phyloP scores from a whole-genome alignment of 2,329 filamentous ascomycete species.

The Blastomyces gilchristii region DNA sequence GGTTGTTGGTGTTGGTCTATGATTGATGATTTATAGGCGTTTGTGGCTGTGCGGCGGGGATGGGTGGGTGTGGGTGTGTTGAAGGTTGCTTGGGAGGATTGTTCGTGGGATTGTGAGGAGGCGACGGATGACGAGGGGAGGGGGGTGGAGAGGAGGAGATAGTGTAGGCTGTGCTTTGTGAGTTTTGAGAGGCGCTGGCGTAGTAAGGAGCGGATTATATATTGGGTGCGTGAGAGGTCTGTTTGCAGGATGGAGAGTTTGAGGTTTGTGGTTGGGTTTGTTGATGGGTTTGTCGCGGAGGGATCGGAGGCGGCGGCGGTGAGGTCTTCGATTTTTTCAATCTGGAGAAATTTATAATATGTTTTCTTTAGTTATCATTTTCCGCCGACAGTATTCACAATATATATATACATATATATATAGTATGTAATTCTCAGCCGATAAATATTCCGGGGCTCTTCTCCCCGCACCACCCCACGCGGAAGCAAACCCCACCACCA shows the following conservation, averaged over 20 bases:
- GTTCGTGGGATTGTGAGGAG: slow-evolving; percentile 6
- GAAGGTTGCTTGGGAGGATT: slow-evolving; percentile 4
- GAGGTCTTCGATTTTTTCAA: slow-evolving; percentile 57
- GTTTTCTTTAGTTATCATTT: not conserved
- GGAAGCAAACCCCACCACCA: not conserved
- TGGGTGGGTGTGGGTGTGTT: not conserved
- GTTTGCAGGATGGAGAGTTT: slow-evolving; percentile 91
- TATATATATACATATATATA: not conserved
- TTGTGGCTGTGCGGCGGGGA: not conserved
- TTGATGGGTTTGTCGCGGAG: slow-evolving; percentile 53
- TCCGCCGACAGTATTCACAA: not conserved
- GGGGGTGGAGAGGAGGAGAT: slow-evolving; percentile 25
- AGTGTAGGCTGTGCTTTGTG: slow-evolving; percentile 42
- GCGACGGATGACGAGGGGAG: slow-evolving; percentile 10
- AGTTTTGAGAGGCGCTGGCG: slow-evolving; percentile 75
- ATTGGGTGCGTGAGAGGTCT: slow-evolving; percentile 89
- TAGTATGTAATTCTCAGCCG: not conserved
- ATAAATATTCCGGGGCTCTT: not conserved
- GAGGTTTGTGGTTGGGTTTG: slow-evolving; percentile 88
- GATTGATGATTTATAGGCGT: not conserved
- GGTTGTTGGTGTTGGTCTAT: slow-evolving; percentile 15
- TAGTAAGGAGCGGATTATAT: slow-evolving; percentile 71
- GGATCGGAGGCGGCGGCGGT: slow-evolving; percentile 38
- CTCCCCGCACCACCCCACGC: not conserved
- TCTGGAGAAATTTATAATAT: slow-evolving; percentile 28